phyloP scores from a whole-genome alignment of 441 rosid species.

The Eutrema salsugineum region DNA sequence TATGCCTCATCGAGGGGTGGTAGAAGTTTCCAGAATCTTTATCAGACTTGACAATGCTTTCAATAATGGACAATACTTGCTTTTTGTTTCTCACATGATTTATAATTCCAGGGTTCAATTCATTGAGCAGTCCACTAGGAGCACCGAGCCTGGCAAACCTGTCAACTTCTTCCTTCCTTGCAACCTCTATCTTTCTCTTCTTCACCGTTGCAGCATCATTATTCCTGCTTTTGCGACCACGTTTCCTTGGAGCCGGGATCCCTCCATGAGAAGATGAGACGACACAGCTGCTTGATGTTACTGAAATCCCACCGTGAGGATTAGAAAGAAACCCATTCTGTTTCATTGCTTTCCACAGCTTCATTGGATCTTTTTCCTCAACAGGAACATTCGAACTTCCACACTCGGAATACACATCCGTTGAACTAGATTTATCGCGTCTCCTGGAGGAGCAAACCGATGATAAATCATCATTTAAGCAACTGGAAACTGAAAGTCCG shows the following conservation, averaged over 20 bases:
- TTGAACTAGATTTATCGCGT: constrained; percentile 23
- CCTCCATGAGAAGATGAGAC: constrained; percentile 85
- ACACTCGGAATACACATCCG: constrained; percentile 61
- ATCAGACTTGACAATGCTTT: constrained; percentile 68
- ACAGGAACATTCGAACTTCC: constrained; percentile 55
- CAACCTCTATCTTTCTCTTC: constrained; percentile 73
- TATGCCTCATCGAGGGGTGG: constrained; percentile 45
- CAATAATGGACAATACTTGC: constrained; percentile 95
- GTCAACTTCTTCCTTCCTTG: constrained; percentile 78
- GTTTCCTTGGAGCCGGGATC: constrained; percentile 77
- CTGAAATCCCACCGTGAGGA: constrained; percentile 43
- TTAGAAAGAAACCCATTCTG: constrained; percentile 71
- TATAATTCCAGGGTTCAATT: constrained; percentile 86
- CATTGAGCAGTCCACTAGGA: constrained; percentile 90
- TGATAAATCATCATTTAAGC: constrained; percentile 39
- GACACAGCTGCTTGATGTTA: constrained; percentile 42
- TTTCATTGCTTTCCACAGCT: constrained; percentile 86
- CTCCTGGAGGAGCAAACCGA: constrained; percentile 35
- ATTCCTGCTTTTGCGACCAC: constrained; percentile 63
- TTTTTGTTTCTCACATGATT: constrained; percentile 90
- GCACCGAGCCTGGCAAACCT: constrained; percentile 83
- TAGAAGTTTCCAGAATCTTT: constrained; percentile 32
- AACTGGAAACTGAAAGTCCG: constrained; percentile 53
- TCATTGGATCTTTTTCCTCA: constrained; percentile 61
- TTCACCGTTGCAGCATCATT: constrained; percentile 25